Evolutionary conservation across 495 filamentous ascomycete genomes (phyloP).

Genomic region (Xylaria intraflava): DNA sequence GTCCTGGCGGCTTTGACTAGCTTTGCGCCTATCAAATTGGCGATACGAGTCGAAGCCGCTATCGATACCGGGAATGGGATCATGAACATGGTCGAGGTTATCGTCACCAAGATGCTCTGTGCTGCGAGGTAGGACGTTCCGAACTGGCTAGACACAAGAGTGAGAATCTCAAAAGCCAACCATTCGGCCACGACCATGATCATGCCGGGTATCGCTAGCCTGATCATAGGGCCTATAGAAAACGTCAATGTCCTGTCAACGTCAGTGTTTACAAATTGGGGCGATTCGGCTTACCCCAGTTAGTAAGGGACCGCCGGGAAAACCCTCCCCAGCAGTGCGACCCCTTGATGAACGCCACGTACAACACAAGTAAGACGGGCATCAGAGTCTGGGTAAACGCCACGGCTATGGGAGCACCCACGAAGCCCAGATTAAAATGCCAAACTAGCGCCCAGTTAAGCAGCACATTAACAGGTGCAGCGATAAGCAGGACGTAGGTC

Average conservation of each 20-base stretch:
- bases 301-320: background rate
- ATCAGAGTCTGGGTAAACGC: constrained; percentile 77
- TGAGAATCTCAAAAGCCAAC: constrained; percentile 76
- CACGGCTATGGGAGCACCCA: constrained; percentile 80
- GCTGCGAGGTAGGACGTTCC: constrained; percentile 61
- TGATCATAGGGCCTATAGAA: constrained; percentile 59
- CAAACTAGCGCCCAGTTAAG: constrained; percentile 67
- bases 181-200: constrained; percentile 91
- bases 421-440: constrained; percentile 68
- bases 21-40: constrained; percentile 61
- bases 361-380: constrained; percentile 65
- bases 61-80: constrained; percentile 57
- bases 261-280: background rate
- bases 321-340: constrained; percentile 85
- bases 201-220: constrained; percentile 75
- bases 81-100: constrained; percentile 52
- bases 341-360: constrained; percentile 68
- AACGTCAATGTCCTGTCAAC: constrained; percentile 12
- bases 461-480: constrained; percentile 58
- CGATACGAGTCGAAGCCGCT: constrained; percentile 56
- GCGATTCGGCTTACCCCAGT: background rate
- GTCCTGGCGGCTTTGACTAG: constrained; percentile 64
- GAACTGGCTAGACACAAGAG: constrained; percentile 63
- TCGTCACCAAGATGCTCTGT: constrained; percentile 51
- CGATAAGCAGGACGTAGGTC: constrained; percentile 58